These are phyloP conservation scores for Candida boidinii DNA, from an alignment of 805 yeast species.

Conservation along the genomic window DNA sequence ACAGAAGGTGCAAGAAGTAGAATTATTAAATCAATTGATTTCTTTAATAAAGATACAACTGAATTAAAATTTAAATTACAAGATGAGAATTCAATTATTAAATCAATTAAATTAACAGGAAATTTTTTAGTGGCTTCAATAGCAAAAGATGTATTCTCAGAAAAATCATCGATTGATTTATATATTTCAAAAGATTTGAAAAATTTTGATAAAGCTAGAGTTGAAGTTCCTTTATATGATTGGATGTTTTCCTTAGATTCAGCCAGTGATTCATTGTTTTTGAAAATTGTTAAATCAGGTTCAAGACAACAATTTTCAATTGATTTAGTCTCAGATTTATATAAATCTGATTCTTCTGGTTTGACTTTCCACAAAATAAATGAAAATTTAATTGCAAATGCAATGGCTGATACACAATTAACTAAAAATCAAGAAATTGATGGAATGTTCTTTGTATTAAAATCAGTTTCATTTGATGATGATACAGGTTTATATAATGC, in stretches of 20 bases:
- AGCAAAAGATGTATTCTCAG: slow-evolving; percentile 33
- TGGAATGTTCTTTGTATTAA: slow-evolving; percentile 50
- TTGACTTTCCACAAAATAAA: slow-evolving; percentile 37
- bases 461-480: slow-evolving; percentile 11
- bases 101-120: slow-evolving; percentile 27
- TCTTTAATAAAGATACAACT: slow-evolving; percentile 24
- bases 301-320: slow-evolving; percentile 5
- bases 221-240: slow-evolving; percentile 26
- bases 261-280: slow-evolving; percentile 29
- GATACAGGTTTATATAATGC: slow-evolving; percentile 18
- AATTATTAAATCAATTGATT: slow-evolving; percentile 32
- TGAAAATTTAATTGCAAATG: slow-evolving; percentile 28
- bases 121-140: slow-evolving; percentile 33
- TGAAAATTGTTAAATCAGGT: slow-evolving; percentile 18
- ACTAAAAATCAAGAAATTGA: slow-evolving; percentile 44
- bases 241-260: slow-evolving; percentile 34
- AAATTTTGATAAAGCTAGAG: slow-evolving; percentile 29
- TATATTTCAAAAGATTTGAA: slow-evolving; percentile 40
- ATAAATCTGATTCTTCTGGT: slow-evolving; percentile 53
- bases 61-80: slow-evolving; percentile 4
- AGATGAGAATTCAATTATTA: slow-evolving; percentile 14
- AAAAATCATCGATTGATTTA: slow-evolving; percentile 28
- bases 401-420: slow-evolving; percentile 29
- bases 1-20: slow-evolving; percentile 19
- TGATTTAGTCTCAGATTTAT: slow-evolving; percentile 25